These are phyloP conservation scores for Nannizzia gypsea DNA, from an alignment of 2,329 filamentous ascomycete species.

Conservation along the genomic window DNA sequence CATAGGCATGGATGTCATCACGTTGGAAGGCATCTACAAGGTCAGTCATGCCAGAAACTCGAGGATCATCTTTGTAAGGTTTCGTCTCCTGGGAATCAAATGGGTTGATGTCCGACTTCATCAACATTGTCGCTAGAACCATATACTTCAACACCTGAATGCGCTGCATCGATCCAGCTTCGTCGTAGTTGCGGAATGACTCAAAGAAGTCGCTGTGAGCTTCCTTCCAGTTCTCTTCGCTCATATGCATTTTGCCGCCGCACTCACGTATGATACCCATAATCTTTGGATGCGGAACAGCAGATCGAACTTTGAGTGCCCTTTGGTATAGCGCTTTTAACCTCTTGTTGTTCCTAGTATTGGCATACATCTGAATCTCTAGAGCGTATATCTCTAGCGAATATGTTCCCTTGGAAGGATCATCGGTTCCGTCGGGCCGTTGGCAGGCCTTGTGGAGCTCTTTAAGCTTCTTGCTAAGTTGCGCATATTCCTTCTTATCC, in stretches of 20 bases:
- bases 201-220: conserved; percentile 98
- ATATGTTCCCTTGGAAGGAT: conserved; percentile 93
- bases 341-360: conserved; percentile 94
- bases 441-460: conserved; percentile 87
- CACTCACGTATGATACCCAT: conserved; percentile 99
- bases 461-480: conserved; percentile 68
- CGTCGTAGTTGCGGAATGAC: conserved; percentile 97
- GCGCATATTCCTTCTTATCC: conserved; percentile 75
- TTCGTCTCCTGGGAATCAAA: conserved; percentile 99
- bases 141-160: conserved; percentile 98
- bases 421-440: conserved; percentile 63
- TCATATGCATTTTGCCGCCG: conserved; percentile 99
- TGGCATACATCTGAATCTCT: conserved; percentile 97
- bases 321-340: conserved; percentile 86
- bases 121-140: conserved; percentile 92
- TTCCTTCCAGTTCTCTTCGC: conserved; percentile 97
- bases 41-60: conserved; percentile 94
- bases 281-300: conserved; percentile 94
- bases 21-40: conserved; percentile 92
- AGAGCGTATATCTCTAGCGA: conserved; percentile 90
- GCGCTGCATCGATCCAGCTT: conserved; percentile 87
- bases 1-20: conserved; percentile 86
- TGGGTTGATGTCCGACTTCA: conserved; percentile 96
- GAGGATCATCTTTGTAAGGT: conserved; percentile 89
- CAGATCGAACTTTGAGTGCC: conserved; percentile 85